phyloP scores from a whole-genome alignment of 148 eudicot genomes.

The Rhododendron williamsianum region DNA sequence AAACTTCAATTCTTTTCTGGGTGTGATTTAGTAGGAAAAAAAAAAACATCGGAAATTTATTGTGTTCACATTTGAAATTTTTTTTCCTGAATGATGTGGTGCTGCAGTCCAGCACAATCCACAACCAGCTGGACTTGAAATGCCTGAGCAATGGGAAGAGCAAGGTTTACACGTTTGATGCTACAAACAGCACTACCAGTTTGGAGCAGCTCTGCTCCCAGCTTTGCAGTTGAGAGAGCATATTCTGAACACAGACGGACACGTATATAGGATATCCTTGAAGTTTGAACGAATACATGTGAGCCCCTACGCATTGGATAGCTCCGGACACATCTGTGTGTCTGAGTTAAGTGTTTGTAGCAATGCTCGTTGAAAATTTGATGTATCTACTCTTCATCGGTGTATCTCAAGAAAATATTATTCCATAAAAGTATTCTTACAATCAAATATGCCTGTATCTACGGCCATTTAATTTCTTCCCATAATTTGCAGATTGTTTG shows the following conservation, averaged over 20 bases:
- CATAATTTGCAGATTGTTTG: neutral
- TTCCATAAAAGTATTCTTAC: neutral
- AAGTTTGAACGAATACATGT: neutral
- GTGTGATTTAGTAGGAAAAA: neutral
- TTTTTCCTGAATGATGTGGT: neutral
- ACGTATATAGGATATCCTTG: neutral
- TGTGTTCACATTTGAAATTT: neutral
- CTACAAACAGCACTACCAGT: slow-evolving; percentile 17
- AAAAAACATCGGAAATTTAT: neutral
- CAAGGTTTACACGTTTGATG: slow-evolving; percentile 22
- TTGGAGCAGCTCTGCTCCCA: slow-evolving; percentile 47
- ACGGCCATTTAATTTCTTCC: neutral
- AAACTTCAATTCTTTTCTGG: neutral
- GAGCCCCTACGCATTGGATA: neutral
- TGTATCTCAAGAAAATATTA: neutral
- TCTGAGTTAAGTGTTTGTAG: neutral
- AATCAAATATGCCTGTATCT: neutral
- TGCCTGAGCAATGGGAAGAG: slow-evolving; percentile 52
- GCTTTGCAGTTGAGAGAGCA: slow-evolving; percentile 34
- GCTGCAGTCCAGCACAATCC: slow-evolving; percentile 36
- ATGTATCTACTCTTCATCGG: neutral
- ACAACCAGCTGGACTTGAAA: slow-evolving; percentile 39
- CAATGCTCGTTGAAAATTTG: neutral
- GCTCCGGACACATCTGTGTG: neutral
- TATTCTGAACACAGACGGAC: neutral